These are phyloP conservation scores for Corchorus capsularis DNA, from an alignment of 345 rosid species.

Conservation along the genomic window DNA sequence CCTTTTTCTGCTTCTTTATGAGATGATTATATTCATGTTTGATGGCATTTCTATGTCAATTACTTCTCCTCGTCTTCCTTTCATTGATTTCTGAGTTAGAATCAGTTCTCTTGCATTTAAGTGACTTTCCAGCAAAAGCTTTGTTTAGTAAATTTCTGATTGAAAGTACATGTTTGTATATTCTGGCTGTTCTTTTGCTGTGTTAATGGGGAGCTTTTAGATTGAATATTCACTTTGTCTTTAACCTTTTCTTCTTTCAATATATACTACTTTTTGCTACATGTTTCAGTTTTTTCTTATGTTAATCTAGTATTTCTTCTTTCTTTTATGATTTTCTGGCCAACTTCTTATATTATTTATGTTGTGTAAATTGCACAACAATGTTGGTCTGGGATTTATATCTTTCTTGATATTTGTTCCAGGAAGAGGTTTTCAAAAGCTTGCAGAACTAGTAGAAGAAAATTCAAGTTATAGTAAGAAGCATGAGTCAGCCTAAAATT, in stretches of 20 bases:
- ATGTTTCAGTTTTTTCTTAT: background rate
- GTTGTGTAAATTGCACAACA: background rate
- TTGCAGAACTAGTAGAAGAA: conserved; percentile 7
- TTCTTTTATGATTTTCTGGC: background rate
- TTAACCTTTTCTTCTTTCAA: background rate
- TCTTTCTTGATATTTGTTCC: conserved; percentile 1
- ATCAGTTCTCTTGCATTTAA: background rate
- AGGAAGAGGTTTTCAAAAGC: conserved; percentile 26
- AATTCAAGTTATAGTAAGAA: conserved; percentile 20
- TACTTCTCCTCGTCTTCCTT: background rate
- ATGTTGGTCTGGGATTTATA: conserved; percentile 1
- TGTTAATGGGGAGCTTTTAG: background rate
- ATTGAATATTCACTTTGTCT: conserved; percentile 2
- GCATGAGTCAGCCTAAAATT: conserved; percentile 66
- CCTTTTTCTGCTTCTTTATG: background rate
- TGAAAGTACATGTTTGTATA: background rate
- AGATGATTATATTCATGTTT: background rate
- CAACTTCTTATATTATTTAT: background rate
- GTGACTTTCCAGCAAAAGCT: background rate
- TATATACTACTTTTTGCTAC: background rate
- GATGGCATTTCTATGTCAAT: background rate
- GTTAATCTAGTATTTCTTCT: background rate
- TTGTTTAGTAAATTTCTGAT: background rate
- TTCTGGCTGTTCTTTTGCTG: background rate
- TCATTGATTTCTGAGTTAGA: background rate